Percentiles rank a stretch among this genome's conserved stretches.
Evolutionary conservation across 805 yeast genomes (phyloP).

Genomic region (Wickerhamomyces strasburgensis): DNA sequence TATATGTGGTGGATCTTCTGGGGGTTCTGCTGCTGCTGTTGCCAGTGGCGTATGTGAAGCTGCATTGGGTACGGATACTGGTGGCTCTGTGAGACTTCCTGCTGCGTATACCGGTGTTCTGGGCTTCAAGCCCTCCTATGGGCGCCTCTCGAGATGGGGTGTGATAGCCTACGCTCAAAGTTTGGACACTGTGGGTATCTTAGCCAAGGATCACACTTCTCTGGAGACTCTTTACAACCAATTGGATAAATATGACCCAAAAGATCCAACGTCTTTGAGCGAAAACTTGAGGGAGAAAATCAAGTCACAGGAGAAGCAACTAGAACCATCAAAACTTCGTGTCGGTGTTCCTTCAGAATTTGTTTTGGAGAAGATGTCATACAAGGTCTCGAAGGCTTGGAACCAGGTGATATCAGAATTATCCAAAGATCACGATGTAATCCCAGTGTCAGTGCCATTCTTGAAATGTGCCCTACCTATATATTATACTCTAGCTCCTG

Average conservation of each 20-base stretch:
- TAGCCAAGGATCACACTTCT: conserved; percentile 45
- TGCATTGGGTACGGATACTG: conserved; percentile 93
- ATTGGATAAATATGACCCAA: conserved; percentile 57
- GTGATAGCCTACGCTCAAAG: conserved; percentile 91
- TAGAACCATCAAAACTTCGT: conserved; percentile 28
- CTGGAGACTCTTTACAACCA: conserved; percentile 46
- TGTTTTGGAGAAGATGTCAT: conserved; percentile 48
- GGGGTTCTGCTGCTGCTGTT: conserved; percentile 94
- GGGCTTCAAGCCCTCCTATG: conserved; percentile 94
- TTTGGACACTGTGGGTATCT: conserved; percentile 87
- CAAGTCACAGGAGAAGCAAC: background rate
- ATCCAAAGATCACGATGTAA: conserved; percentile 39
- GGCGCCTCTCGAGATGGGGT: conserved; percentile 88
- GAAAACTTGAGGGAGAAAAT: conserved; percentile 27
- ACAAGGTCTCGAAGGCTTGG: conserved; percentile 45
- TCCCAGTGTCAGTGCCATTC: conserved; percentile 66
- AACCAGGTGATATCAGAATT: conserved; percentile 39
- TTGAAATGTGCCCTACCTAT: conserved; percentile 65
- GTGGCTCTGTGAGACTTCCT: conserved; percentile 93
- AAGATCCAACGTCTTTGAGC: conserved; percentile 73
- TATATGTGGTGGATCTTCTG: conserved; percentile 88
- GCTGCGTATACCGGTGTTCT: conserved; percentile 78
- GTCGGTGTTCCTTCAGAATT: conserved; percentile 78
- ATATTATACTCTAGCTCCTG: conserved; percentile 83
- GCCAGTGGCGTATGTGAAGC: conserved; percentile 66